Conservation (phyloP, 176 grass and related monocot species). For the Thinopyrum elongatum region DNA sequence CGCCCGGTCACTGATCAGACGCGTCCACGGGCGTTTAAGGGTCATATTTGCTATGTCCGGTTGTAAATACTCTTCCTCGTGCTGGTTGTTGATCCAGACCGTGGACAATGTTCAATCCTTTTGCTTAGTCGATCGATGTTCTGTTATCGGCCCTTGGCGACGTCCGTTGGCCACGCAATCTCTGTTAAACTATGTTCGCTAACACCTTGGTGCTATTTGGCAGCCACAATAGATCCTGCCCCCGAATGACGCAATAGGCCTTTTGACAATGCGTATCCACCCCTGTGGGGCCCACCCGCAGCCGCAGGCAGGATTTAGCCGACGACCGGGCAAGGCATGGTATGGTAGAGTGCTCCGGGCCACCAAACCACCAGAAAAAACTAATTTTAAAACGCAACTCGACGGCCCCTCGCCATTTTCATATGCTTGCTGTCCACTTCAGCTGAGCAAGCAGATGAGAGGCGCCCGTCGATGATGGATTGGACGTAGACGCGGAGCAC, state of each 20-base stretch:
- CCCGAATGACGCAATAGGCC: neutral
- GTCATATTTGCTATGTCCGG: too few species aligned
- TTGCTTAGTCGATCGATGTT: too few species aligned
- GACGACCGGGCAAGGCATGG: conserved; percentile 8
- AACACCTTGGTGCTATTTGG: too few species aligned
- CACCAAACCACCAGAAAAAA: neutral
- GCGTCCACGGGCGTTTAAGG: too few species aligned
- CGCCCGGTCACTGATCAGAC: too few species aligned
- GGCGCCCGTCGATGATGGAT: too few species aligned
- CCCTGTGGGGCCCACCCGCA: neutral
- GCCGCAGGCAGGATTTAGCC: neutral
- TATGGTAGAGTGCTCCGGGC: conserved; percentile 4
- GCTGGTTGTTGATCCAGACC: too few species aligned
- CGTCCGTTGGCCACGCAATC: too few species aligned
- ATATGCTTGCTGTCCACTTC: conserved; percentile 29
- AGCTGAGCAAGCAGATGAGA: neutral
- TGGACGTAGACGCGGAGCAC: conserved; percentile 1
- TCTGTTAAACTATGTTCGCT: too few species aligned
- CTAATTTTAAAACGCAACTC: neutral
- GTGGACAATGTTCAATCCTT: too few species aligned
- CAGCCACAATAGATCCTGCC: conserved; percentile 20
- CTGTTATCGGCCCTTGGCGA: too few species aligned
- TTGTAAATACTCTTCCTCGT: too few species aligned
- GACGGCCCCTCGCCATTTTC: neutral
- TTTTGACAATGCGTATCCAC: neutral